A percentile compares a stretch with the other conserved stretches of the same genome.
Evolutionary conservation across 371 early-diverging fungal species (phyloP).

Genomic region (Rozella allomycis): DNA sequence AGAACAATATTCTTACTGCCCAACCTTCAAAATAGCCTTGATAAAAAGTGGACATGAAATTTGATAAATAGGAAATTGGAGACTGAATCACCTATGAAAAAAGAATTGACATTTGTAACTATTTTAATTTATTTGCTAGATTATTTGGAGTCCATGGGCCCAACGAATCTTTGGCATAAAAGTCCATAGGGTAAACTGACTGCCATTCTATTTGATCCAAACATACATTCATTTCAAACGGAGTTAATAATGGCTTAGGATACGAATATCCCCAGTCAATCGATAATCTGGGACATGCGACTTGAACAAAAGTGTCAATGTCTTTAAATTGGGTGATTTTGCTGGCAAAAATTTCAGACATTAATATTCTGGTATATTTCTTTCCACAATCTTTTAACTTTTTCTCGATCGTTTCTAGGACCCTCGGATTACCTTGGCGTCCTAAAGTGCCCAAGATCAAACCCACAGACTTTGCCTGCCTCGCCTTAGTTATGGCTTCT

Average conservation of each 20-base stretch:
- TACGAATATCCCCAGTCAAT: slow-evolving; percentile 99
- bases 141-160: slow-evolving; percentile 85
- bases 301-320: slow-evolving; percentile 66
- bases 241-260: slow-evolving; percentile 74
- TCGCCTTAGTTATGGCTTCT: slow-evolving; percentile 50
- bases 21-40: too few relatives aligned
- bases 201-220: slow-evolving; percentile 54
- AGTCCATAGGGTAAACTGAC: slow-evolving; percentile 85
- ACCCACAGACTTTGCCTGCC: slow-evolving; percentile 50
- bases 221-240: slow-evolving; percentile 85
- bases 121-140: too few relatives aligned
- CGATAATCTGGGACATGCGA: slow-evolving; percentile 91
- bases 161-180: slow-evolving; percentile 68
- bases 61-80: too few relatives aligned
- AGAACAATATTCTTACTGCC: too few relatives aligned
- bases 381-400: slow-evolving; percentile 37
- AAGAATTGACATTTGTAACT: too few relatives aligned
- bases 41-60: too few relatives aligned
- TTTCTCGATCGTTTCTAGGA: slow-evolving; percentile 47
- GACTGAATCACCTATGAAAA: too few relatives aligned
- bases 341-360: slow-evolving; percentile 80
- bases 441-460: slow-evolving; percentile 92
- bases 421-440: slow-evolving; percentile 88
- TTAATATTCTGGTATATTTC: slow-evolving; percentile 46
- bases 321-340: slow-evolving; percentile 70